Evolutionary conservation across 2,329 filamentous ascomycete species (phyloP).

Genomic region (Ophiostoma sp.): DNA sequence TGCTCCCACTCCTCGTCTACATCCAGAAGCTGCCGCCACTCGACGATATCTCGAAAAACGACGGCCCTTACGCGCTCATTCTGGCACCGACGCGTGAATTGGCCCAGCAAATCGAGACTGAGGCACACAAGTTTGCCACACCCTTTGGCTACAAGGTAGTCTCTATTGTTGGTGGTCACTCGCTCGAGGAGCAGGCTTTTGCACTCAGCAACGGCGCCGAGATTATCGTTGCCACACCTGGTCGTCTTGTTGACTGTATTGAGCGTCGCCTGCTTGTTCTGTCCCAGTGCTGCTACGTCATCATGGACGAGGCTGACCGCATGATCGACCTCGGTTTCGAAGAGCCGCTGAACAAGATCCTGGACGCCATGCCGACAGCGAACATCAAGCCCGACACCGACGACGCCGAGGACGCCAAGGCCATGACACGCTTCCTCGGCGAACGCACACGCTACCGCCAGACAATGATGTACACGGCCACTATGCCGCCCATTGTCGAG

Average conservation of each 20-base stretch:
- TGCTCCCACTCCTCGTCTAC: slow-evolving; percentile 89
- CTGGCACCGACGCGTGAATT: slow-evolving; percentile 94
- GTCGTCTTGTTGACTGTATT: slow-evolving; percentile 95
- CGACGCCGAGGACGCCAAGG: slow-evolving; percentile 78
- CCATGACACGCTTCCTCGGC: slow-evolving; percentile 80
- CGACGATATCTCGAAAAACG: slow-evolving; percentile 82
- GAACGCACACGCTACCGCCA: slow-evolving; percentile 82
- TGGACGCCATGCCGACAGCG: slow-evolving; percentile 85
- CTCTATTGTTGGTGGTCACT: slow-evolving; percentile 96
- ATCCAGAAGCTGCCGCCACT: slow-evolving; percentile 87
- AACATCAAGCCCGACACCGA: slow-evolving; percentile 97
- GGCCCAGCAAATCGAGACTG: slow-evolving; percentile 94
- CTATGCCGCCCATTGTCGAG: slow-evolving; percentile 90
- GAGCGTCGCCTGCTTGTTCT: slow-evolving; percentile 89
- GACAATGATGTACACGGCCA: slow-evolving; percentile 99
- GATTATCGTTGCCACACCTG: slow-evolving; percentile 97
- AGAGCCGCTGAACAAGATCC: slow-evolving; percentile 95
- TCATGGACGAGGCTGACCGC: slow-evolving; percentile 98
- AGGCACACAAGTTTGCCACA: slow-evolving; percentile 87
- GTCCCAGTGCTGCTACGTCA: slow-evolving; percentile 95
- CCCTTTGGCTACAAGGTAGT: slow-evolving; percentile 93
- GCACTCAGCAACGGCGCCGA: slow-evolving; percentile 89
- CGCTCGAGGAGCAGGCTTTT: slow-evolving; percentile 89
- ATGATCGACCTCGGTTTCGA: slow-evolving; percentile 99
- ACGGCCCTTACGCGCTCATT: slow-evolving; percentile 96